Base-by-base conservation (phyloP, 2,329 filamentous ascomycete genomes). In the Helotiales sp. region DNA sequence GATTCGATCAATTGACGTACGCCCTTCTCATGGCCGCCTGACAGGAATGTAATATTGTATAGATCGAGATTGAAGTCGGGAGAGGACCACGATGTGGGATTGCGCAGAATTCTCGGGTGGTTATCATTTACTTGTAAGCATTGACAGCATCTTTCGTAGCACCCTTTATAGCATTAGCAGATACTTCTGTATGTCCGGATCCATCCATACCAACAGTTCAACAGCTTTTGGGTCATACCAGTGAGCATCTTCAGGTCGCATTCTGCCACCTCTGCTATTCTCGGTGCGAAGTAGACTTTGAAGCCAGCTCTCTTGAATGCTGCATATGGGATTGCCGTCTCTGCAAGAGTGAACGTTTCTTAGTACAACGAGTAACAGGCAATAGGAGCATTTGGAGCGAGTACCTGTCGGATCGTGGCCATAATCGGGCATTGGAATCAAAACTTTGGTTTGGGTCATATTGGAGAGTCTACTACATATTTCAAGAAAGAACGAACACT, bases 381-480 rank as follows among this genome's bases (percentile, higher is more conserved):
- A n/a, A n/a, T n/a, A n/a, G n/a, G n/a, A n/a, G n/a, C n/a, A n/a
- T n/a, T n/a, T n/a, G n/a, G n/a, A n/a, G n/a, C n/a, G n/a, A n/a
- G n/a, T n/a, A n/a, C n/a, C n/a, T 44, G 80, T 82, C 2, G 80
- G 81, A 62, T 83, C 80, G 63, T 82, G 78, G 42, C 79, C 80
- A 60, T 82, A 81, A 63, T 83, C 79, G 40, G 79, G 75, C 79
- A 82, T 81, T 53, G 80, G 63, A 42, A 82, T 75, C 36, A 80
- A 64, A 24, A 75, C 75, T 60, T 77, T 79, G 2, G 69, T 62
- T 1, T 60, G 56, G 55, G 54, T 46, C 61, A 68, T 66, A 4
- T 17, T 27, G 38, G 25, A 2, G 17, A 19, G 24, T 2, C 31
- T 13, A 9, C 15, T 15, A 48, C 17, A 27, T 5, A 24, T 25